Base-by-base conservation (phyloP, 192 early-diverging fungal genomes). In the Podila verticillata region DNA sequence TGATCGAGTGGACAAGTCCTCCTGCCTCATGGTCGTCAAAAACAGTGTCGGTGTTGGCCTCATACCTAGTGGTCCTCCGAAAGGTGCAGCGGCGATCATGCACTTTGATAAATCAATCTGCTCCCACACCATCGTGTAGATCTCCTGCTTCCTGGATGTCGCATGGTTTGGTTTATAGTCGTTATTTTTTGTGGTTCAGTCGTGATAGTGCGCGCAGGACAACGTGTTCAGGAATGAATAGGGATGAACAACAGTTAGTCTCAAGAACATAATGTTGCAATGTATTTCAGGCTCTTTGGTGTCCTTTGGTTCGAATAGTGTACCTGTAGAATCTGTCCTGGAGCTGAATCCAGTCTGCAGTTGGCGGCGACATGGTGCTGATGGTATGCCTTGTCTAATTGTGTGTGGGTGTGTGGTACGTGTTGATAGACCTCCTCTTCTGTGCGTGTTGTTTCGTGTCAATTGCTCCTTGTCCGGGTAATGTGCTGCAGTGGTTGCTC, bases 11-110 rank as follows among this genome's bases (percentile, higher is more conserved):
- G 20, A 30, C 24, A 9, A 8, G 0, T 10, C 8, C 22, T 22
- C 9, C 32, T 31, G 29, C 63, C 8, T 26, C 13, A 8, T 22
- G 22, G 24, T 31, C 28, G 29, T 7, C 8, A 48, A n/a, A 19
- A 36, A 67, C 1, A 22, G 10, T 36, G 48, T 34, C 22, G 29
- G 17, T 0, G 28, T n/a, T 17, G 12, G 19, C 29, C 13, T 28
- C 35, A 66, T 90, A 95, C 95, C 94, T 30, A 96, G 92, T 7
- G 98, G 98, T 10, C 98, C 98, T 31, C 95, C 98, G 87, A 92
- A 96, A 5, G 94, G 92, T 26, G 96, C 93, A 3, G 89, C 93
- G 0, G 96, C 94, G 19, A 96, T 88, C 62, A 93, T 86, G 75
- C 88, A 94, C 66, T 94, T 94, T 12, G 89, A 89, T 31, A 99